Evolutionary conservation across 768 basidiomycete species (phyloP).

Genomic region (Candolleomyces eurysporus): DNA sequence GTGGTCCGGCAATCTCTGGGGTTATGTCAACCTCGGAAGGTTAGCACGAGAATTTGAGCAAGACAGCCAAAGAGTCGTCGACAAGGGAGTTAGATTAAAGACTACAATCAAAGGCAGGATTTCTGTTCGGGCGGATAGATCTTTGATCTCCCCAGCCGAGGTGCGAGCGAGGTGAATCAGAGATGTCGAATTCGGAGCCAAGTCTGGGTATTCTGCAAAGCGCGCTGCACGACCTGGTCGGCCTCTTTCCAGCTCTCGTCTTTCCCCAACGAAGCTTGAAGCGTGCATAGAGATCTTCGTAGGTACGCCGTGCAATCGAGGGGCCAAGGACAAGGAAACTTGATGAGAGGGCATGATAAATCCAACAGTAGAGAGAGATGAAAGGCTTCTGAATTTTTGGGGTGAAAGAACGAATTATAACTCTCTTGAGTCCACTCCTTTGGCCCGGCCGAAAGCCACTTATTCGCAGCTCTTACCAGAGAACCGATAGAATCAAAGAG

Average conservation of each 20-base stretch:
- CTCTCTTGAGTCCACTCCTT: conserved; percentile 23
- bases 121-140: conserved; percentile 23
- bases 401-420: conserved; percentile 1
- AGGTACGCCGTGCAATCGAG: conserved; percentile 44
- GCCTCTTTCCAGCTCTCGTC: conserved; percentile 39
- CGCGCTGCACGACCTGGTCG: conserved; percentile 30
- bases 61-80: conserved; percentile 60
- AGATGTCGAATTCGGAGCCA: conserved; percentile 30
- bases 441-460: conserved; percentile 27
- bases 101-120: conserved; percentile 43
- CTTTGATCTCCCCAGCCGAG: conserved; percentile 8
- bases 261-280: conserved; percentile 33
- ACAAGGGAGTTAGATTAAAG: conserved; percentile 50
- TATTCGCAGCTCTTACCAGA: conserved; percentile 22
- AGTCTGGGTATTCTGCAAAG: conserved; percentile 36
- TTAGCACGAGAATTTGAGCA: conserved; percentile 38
- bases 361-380: conserved; percentile 11
- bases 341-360: conserved; percentile 15
- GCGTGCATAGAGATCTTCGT: conserved; percentile 45
- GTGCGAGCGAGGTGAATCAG: conserved; percentile 39
- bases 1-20: conserved; percentile 44
- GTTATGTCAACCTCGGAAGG: conserved; percentile 26
- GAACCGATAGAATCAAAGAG: conserved; percentile 27
- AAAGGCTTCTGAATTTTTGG: background rate
- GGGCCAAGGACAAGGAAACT: conserved; percentile 39